Evolutionary conservation across 1,284 basidiomycete species (phyloP).

Genomic region (Pyrrhoderma lamaoense): DNA sequence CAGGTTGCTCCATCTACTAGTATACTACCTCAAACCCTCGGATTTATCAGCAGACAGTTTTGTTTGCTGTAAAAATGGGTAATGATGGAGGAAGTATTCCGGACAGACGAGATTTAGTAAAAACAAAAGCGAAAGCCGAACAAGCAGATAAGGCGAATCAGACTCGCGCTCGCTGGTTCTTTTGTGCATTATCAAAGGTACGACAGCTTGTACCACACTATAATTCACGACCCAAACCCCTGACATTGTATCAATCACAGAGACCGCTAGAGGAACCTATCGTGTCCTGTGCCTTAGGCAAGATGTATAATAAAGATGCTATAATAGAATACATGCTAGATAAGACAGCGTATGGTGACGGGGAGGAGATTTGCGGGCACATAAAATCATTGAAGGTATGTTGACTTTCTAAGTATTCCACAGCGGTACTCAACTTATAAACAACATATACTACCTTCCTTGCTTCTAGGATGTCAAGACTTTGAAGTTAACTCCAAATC

Average conservation of each 20-base stretch:
- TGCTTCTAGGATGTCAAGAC: slow-evolving; percentile 71
- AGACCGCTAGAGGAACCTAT: slow-evolving; percentile 78
- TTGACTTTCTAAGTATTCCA: not conserved
- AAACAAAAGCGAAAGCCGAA: slow-evolving; percentile 71
- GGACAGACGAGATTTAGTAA: slow-evolving; percentile 73
- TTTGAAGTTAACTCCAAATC: slow-evolving; percentile 71
- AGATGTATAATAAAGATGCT: slow-evolving; percentile 91
- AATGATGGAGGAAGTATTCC: slow-evolving; percentile 86
- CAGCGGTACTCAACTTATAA: not conserved
- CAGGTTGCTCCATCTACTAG: too few relatives aligned
- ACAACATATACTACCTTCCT: not conserved
- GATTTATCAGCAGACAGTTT: too few relatives aligned
- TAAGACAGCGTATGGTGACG: slow-evolving; percentile 70
- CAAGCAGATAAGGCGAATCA: slow-evolving; percentile 84
- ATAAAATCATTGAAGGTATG: slow-evolving; percentile 78
- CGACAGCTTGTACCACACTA: too few relatives aligned
- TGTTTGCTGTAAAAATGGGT: slow-evolving; percentile 67
- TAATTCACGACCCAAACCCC: not conserved
- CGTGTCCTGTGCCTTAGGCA: slow-evolving; percentile 84
- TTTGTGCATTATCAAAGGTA: slow-evolving; percentile 90
- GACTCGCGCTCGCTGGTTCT: slow-evolving; percentile 80
- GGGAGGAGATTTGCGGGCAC: slow-evolving; percentile 80
- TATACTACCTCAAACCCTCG: too few relatives aligned
- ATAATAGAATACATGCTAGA: slow-evolving; percentile 84
- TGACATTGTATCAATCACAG: slow-evolving; percentile 32